Evolutionary conservation across 1,284 basidiomycete genomes (phyloP).

Genomic region (Rhodotorula sp.): DNA sequence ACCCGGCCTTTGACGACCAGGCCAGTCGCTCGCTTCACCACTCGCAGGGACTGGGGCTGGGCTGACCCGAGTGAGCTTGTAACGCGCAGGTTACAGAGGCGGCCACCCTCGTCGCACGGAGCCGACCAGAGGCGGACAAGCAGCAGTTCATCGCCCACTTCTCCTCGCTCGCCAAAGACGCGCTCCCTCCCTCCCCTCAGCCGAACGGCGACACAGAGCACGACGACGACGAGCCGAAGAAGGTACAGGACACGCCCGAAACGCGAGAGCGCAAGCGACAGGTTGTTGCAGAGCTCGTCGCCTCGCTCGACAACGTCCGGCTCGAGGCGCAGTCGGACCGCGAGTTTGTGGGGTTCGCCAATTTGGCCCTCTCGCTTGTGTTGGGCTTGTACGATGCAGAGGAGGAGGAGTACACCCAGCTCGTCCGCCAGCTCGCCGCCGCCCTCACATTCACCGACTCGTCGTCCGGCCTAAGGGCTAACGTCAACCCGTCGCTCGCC

Average conservation of each 20-base stretch:
- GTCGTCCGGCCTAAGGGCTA: not conserved
- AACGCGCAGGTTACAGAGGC: slow-evolving; percentile 24
- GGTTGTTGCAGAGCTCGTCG: slow-evolving; percentile 21
- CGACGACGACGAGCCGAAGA: slow-evolving; percentile 8
- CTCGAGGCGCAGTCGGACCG: slow-evolving; percentile 24
- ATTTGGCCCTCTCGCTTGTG: slow-evolving; percentile 38
- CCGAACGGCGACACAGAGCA: not conserved
- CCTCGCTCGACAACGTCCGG: slow-evolving; percentile 1
- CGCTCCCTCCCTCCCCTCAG: slow-evolving; percentile 15
- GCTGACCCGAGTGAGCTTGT: not conserved
- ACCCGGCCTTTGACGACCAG: slow-evolving; percentile 33
- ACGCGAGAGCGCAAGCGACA: slow-evolving; percentile 18
- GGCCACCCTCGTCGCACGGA: slow-evolving; percentile 24
- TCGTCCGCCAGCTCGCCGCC: slow-evolving; percentile 17
- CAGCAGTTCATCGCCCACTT: slow-evolving; percentile 18
- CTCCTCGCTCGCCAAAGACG: slow-evolving; percentile 17
- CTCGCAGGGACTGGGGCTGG: not conserved
- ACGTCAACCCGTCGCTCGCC: slow-evolving; percentile 25
- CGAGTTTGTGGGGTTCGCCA: slow-evolving; percentile 36
- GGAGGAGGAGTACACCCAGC: slow-evolving; percentile 14
- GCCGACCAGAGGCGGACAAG: slow-evolving; percentile 23
- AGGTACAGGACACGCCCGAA: slow-evolving; percentile 20
- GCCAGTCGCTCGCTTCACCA: not conserved
- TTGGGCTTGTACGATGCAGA: slow-evolving; percentile 18
- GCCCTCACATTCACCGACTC: slow-evolving; percentile 25